Conservation (phyloP, 106 monocot genomes). For the Amphibolis antarctica region DNA sequence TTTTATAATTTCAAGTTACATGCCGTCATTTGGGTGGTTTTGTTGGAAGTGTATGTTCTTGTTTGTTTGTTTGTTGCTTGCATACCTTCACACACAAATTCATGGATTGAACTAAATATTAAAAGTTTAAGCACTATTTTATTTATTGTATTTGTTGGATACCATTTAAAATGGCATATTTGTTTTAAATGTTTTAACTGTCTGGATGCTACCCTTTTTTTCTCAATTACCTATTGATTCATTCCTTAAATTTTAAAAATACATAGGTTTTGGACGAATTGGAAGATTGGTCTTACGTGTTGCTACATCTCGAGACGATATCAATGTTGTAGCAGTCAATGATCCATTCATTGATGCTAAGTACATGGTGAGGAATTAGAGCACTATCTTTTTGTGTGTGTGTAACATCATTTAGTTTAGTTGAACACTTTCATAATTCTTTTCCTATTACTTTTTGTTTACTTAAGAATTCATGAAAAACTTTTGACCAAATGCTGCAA, state of each 20-base stretch:
- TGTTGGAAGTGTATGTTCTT: background rate
- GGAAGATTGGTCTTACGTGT: slow-evolving; percentile 86
- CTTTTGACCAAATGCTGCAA: no score
- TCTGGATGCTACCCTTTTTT: background rate
- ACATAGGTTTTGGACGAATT: slow-evolving; percentile 87
- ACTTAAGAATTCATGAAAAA: no score
- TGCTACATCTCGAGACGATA: slow-evolving; percentile 75
- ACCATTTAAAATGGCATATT: background rate
- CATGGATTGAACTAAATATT: no score
- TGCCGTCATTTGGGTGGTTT: background rate
- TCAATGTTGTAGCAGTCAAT: slow-evolving; percentile 85
- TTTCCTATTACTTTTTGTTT: no score
- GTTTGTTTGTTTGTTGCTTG: background rate
- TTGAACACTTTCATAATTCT: no score
- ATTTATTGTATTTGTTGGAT: background rate
- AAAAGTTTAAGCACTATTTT: no score
- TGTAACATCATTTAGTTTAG: background rate
- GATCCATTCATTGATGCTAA: slow-evolving; percentile 97
- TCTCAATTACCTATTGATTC: background rate
- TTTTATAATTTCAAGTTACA: background rate
- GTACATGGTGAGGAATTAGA: slow-evolving; percentile 62
- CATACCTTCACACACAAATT: no score
- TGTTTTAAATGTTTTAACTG: background rate
- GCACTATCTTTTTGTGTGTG: background rate
- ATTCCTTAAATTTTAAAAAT: background rate